A percentile compares a stretch with the other conserved stretches of the same genome.
phyloP scores from a whole-genome alignment of 345 rosid genomes.

The Firmiana major region DNA sequence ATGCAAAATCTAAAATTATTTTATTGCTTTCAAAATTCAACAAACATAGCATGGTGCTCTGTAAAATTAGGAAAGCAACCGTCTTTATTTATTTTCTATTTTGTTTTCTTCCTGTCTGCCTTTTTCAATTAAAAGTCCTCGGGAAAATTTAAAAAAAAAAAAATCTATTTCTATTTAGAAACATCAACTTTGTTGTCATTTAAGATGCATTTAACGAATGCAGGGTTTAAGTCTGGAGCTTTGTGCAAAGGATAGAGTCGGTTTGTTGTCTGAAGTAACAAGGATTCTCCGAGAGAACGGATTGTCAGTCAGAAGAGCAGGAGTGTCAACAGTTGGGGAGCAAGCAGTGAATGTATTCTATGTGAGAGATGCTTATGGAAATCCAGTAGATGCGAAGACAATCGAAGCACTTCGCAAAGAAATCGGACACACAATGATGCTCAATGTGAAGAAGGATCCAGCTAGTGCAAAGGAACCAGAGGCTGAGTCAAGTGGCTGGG shows the following conservation, averaged over 20 bases:
- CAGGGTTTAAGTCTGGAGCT: conserved; percentile 90
- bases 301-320: conserved; percentile 74
- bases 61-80: neutral
- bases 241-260: conserved; percentile 82
- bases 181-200: neutral
- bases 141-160: neutral
- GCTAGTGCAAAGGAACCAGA: conserved; percentile 40
- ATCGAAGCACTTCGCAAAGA: conserved; percentile 77
- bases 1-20: too few species aligned
- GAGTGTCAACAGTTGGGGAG: conserved; percentile 81
- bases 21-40: too few species aligned
- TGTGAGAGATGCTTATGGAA: conserved; percentile 81
- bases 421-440: conserved; percentile 80
- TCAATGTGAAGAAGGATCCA: conserved; percentile 69
- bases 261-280: conserved; percentile 79
- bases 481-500: conserved; percentile 58
- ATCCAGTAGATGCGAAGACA: conserved; percentile 71
- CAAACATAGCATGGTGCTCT: too few species aligned
- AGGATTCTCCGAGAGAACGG: conserved; percentile 87
- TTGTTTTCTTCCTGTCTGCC: neutral
- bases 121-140: neutral
- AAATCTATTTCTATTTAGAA: neutral
- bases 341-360: conserved; percentile 84
- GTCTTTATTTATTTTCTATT: neutral
- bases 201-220: neutral